Conservation (phyloP, 1,139 yeast species). For the Lodderomyces oxycetoniae region DNA sequence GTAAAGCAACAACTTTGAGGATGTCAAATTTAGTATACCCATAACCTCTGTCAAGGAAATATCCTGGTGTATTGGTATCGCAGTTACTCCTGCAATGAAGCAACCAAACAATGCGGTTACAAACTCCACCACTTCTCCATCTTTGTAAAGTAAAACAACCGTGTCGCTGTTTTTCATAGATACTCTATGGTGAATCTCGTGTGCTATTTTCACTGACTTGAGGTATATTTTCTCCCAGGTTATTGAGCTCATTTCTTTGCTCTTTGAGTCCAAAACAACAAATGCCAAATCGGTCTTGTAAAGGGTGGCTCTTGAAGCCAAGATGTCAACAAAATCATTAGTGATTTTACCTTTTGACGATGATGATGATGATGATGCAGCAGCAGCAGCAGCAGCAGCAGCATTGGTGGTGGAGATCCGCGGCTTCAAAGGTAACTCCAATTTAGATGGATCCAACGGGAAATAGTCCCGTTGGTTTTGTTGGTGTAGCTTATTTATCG, state of each 20-base stretch:
- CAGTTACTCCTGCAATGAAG: slow-evolving; percentile 88
- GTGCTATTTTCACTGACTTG: slow-evolving; percentile 84
- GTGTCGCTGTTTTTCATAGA: slow-evolving; percentile 76
- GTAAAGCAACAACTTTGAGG: slow-evolving; percentile 71
- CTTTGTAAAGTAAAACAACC: slow-evolving; percentile 78
- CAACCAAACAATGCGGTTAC: slow-evolving; percentile 86
- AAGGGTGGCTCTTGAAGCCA: slow-evolving; percentile 65
- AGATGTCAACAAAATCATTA: slow-evolving; percentile 52
- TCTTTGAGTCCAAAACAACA: slow-evolving; percentile 65
- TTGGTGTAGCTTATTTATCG: slow-evolving; percentile 34
- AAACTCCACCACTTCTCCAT: slow-evolving; percentile 80
- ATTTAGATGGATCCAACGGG: slow-evolving; percentile 37
- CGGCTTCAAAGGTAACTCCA: slow-evolving; percentile 57
- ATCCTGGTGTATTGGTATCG: slow-evolving; percentile 85
- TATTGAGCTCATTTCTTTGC: slow-evolving; percentile 71
- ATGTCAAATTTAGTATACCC: slow-evolving; percentile 68
- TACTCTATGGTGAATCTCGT: slow-evolving; percentile 69
- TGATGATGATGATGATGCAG: no score
- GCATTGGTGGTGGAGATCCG: slow-evolving; percentile 35
- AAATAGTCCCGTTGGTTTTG: slow-evolving; percentile 23
- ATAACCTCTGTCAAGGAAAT: slow-evolving; percentile 62
- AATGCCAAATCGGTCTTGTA: slow-evolving; percentile 71
- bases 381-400: no score
- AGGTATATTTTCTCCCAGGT: slow-evolving; percentile 88
- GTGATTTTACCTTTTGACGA: no score